Evolutionary conservation across 129 eudicot species (phyloP).

Genomic region (Flaveria linearis): DNA sequence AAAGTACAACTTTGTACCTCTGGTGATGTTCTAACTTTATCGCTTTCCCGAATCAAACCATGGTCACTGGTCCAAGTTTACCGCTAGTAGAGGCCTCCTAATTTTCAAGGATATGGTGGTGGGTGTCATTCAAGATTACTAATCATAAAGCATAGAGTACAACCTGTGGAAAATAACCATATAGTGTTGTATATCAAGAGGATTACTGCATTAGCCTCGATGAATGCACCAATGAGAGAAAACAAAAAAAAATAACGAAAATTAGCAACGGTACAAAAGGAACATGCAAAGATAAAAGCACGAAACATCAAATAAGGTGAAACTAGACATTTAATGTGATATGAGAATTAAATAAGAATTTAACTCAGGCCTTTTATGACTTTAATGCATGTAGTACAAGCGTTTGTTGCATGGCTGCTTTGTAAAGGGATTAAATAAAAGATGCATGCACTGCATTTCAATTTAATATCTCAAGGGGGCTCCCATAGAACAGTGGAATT

Average conservation of each 20-base stretch:
- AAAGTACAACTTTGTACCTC: slow-evolving; percentile 34
- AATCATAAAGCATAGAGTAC: slow-evolving; percentile 9
- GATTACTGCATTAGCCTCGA: neutral
- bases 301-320: slow-evolving; percentile 25
- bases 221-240: slow-evolving; percentile 1
- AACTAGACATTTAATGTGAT: slow-evolving; percentile 29
- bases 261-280: slow-evolving; percentile 27
- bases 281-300: slow-evolving; percentile 24
- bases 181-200: slow-evolving; percentile 12
- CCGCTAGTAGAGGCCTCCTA: slow-evolving; percentile 21
- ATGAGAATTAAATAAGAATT: slow-evolving; percentile 27
- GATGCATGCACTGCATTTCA: slow-evolving; percentile 37
- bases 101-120: slow-evolving; percentile 15
- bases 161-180: slow-evolving; percentile 1
- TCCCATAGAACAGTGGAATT: slow-evolving; percentile 9
- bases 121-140: slow-evolving; percentile 15
- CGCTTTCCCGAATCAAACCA: slow-evolving; percentile 22
- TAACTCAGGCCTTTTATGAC: neutral
- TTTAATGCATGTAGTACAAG: slow-evolving; percentile 27
- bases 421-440: slow-evolving; percentile 18
- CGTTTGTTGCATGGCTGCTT: slow-evolving; percentile 11
- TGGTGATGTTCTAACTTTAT: slow-evolving; percentile 22
- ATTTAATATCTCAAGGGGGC: slow-evolving; percentile 22
- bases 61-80: slow-evolving; percentile 24
- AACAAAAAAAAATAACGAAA: slow-evolving; percentile 19